These are phyloP conservation scores for Hyaloscypha bicolor DNA, from an alignment of 495 filamentous ascomycete species.

Conservation along the genomic window DNA sequence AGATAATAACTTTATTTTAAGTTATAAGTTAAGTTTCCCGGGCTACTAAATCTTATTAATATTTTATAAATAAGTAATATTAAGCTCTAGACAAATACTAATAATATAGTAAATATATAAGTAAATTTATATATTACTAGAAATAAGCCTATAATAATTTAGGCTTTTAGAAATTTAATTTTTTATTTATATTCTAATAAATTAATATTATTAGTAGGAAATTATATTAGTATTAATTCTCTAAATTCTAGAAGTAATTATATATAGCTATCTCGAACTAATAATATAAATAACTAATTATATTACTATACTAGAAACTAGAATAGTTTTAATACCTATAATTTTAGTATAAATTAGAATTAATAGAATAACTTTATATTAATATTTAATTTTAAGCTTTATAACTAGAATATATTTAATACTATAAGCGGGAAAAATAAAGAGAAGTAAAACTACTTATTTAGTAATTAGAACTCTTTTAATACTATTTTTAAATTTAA, in stretches of 20 bases:
- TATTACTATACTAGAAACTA: constrained; percentile 4
- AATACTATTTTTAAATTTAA: constrained; percentile 7
- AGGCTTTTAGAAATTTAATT: constrained; percentile 12
- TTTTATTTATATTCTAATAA: constrained; percentile 7
- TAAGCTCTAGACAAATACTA: too few species aligned
- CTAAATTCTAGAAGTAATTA: constrained; percentile 12
- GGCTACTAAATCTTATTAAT: neutral
- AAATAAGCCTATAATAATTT: constrained; percentile 2
- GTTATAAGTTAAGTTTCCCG: constrained; percentile 17
- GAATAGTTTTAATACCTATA: neutral
- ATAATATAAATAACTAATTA: neutral
- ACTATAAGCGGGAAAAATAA: constrained; percentile 9
- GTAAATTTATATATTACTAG: constrained; percentile 6
- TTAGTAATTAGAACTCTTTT: constrained; percentile 17
- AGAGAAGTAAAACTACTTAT: too few species aligned
- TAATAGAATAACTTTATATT: neutral
- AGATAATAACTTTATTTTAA: constrained; percentile 9
- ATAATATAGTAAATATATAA: too few species aligned
- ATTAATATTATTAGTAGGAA: neutral
- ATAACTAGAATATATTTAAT: neutral
- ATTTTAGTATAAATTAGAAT: neutral
- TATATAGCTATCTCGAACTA: constrained; percentile 2
- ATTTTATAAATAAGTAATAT: constrained; percentile 5
- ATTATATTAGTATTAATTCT: constrained; percentile 2
- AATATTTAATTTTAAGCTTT: neutral